Evolutionary conservation across 2,329 filamentous ascomycete genomes (phyloP).

Genomic region (Xylaria hypoxylon): DNA sequence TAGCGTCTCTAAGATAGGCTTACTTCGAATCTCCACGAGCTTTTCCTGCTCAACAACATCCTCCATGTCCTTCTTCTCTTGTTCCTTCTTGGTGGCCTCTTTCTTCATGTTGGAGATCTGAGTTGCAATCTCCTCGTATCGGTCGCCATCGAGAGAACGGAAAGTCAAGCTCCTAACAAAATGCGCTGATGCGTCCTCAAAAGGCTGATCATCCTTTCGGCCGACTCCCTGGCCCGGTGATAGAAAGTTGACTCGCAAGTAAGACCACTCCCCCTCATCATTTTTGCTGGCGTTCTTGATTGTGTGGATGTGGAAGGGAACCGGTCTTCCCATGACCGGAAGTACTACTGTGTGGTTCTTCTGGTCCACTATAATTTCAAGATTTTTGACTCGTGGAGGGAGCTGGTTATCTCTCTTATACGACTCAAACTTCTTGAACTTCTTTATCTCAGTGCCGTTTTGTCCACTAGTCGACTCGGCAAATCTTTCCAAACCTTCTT

Average conservation of each 20-base stretch:
- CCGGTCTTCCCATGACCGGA: slow-evolving; percentile 95
- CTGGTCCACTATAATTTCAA: slow-evolving; percentile 89
- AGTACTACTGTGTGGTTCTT: slow-evolving; percentile 93
- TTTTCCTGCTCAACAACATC: slow-evolving; percentile 99
- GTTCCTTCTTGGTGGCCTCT: slow-evolving; percentile 88
- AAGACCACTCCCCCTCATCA: slow-evolving; percentile 93
- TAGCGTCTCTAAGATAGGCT: slow-evolving; percentile 50
- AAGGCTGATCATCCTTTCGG: slow-evolving; percentile 95
- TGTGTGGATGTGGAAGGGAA: slow-evolving; percentile 96
- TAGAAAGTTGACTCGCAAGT: slow-evolving; percentile 95
- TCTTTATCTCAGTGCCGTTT: slow-evolving; percentile 94
- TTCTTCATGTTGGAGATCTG: slow-evolving; percentile 98
- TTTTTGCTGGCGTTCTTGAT: slow-evolving; percentile 99
- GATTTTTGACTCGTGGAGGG: slow-evolving; percentile 81
- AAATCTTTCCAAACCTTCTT: slow-evolving; percentile 86
- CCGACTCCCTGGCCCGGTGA: slow-evolving; percentile 97
- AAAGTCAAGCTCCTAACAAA: slow-evolving; percentile 97
- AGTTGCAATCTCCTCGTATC: slow-evolving; percentile 89
- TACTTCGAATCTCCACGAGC: slow-evolving; percentile 91
- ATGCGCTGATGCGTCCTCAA: slow-evolving; percentile 94
- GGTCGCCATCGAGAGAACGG: slow-evolving; percentile 86
- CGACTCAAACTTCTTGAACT: slow-evolving; percentile 98
- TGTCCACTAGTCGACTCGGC: slow-evolving; percentile 85
- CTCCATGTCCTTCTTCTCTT: slow-evolving; percentile 99
- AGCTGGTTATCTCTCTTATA: slow-evolving; percentile 99